Evolutionary conservation across 306 rosid genomes (phyloP).

Genomic region (Vigna unguiculata): DNA sequence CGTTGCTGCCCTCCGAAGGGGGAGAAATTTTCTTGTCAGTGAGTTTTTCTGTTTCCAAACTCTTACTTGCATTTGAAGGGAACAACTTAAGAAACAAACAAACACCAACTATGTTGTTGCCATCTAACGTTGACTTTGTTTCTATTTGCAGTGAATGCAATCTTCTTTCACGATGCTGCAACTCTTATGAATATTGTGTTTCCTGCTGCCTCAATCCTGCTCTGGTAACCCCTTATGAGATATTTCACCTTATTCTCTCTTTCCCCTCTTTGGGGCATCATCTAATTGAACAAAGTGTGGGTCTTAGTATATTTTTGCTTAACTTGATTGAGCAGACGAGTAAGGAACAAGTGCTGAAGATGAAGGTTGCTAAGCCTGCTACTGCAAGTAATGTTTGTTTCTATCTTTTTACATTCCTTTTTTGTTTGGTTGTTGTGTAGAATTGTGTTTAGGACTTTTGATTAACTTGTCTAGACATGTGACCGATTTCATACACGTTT

Average conservation of each 20-base stretch:
- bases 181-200: slow-evolving; percentile 92
- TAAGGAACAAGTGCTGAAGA: slow-evolving; percentile 63
- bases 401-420: slow-evolving; percentile 28
- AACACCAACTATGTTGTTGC: neutral
- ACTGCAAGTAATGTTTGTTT: slow-evolving; percentile 71
- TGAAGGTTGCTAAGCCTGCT: slow-evolving; percentile 77
- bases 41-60: slow-evolving; percentile 61
- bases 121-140: slow-evolving; percentile 5
- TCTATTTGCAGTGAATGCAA: slow-evolving; percentile 78
- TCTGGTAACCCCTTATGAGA: slow-evolving; percentile 56
- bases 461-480: slow-evolving; percentile 4
- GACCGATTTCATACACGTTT: neutral
- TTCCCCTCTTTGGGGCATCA: slow-evolving; percentile 1
- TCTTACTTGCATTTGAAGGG: neutral
- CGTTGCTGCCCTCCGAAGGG: slow-evolving; percentile 78
- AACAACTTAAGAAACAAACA: neutral
- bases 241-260: neutral
- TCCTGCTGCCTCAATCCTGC: slow-evolving; percentile 92
- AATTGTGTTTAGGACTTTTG: slow-evolving; percentile 25
- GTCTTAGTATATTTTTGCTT: slow-evolving; percentile 3
- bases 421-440: slow-evolving; percentile 20
- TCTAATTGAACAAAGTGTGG: slow-evolving; percentile 8
- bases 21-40: slow-evolving; percentile 92
- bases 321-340: slow-evolving; percentile 58
- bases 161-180: slow-evolving; percentile 80